Conservation (phyloP, 2,329 filamentous ascomycete species). For the Aschersonia sp. region DNA sequence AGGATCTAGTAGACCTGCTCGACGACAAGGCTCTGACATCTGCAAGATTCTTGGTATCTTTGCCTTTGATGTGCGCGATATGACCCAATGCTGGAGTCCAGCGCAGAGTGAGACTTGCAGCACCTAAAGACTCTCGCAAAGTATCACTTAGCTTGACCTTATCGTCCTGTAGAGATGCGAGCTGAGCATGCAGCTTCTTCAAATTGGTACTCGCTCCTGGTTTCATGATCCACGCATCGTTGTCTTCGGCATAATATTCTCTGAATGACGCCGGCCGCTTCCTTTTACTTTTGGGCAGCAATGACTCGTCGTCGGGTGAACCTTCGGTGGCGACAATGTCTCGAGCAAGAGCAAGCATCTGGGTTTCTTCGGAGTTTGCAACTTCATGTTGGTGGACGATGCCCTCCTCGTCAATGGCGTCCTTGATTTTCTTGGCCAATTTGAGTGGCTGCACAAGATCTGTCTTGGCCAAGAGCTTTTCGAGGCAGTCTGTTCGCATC, state of each 20-base stretch:
- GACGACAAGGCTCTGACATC: constrained; percentile 44
- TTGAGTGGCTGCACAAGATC: constrained; percentile 50
- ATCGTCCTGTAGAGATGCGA: constrained; percentile 44
- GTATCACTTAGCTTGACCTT: constrained; percentile 45
- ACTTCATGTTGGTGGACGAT: constrained; percentile 67
- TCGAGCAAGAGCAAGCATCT: constrained; percentile 61
- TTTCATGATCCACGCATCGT: constrained; percentile 51
- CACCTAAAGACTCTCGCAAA: constrained; percentile 47
- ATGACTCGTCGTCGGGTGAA: constrained; percentile 36
- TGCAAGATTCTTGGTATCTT: constrained; percentile 37
- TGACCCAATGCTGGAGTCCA: constrained; percentile 84
- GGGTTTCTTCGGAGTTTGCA: constrained; percentile 56
- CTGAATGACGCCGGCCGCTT: constrained; percentile 31
- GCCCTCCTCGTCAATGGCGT: constrained; percentile 85
- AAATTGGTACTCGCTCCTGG: constrained; percentile 54
- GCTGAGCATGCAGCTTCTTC: constrained; percentile 49
- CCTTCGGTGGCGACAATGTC: constrained; percentile 55
- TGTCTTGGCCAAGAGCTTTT: constrained; percentile 39
- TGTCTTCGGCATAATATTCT: constrained; percentile 46
- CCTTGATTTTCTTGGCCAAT: constrained; percentile 57
- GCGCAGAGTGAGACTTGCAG: constrained; percentile 58
- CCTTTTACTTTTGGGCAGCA: constrained; percentile 39
- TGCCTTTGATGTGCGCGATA: constrained; percentile 80
- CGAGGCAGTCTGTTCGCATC: constrained; percentile 20
- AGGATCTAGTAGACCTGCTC: constrained; percentile 72